phyloP scores from a whole-genome alignment of 768 basidiomycete genomes.

The Leccinum imitatum region DNA sequence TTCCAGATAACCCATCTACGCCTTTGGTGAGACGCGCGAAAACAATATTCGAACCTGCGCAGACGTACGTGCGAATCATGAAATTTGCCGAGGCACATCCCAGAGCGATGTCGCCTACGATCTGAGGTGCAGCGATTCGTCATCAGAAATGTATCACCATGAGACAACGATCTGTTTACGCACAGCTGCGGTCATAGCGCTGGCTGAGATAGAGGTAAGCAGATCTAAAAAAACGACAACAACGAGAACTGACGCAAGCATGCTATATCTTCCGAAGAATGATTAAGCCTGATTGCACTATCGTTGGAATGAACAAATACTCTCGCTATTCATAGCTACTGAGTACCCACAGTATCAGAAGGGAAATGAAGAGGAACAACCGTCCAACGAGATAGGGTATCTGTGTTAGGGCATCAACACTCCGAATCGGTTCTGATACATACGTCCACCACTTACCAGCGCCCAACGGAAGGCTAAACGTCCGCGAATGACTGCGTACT shows the following conservation, averaged over 20 bases:
- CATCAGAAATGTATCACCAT: background rate
- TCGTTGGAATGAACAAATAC: background rate
- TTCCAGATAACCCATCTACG: slow-evolving; percentile 32
- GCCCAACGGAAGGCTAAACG: slow-evolving; percentile 28
- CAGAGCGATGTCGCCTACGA: slow-evolving; percentile 14
- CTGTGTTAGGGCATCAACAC: slow-evolving; percentile 3
- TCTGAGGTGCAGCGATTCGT: slow-evolving; percentile 7
- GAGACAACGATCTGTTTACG: background rate
- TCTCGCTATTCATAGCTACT: background rate
- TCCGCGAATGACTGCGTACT: slow-evolving; percentile 24
- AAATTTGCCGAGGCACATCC: slow-evolving; percentile 25
- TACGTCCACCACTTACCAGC: slow-evolving; percentile 18
- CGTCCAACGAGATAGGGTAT: slow-evolving; percentile 28
- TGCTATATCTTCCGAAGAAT: background rate
- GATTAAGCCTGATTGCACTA: slow-evolving; percentile 7
- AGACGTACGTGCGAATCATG: slow-evolving; percentile 30
- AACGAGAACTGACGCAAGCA: slow-evolving; percentile 23
- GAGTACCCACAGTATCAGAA: slow-evolving; percentile 19
- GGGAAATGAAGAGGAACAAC: slow-evolving; percentile 11
- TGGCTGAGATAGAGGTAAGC: slow-evolving; percentile 12
- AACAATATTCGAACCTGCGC: background rate
- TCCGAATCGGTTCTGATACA: background rate
- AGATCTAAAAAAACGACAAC: background rate
- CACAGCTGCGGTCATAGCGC: slow-evolving; percentile 11
- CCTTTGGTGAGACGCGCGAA: background rate